Evolutionary conservation across 139 green algal species (phyloP), one percentile per base, ranked within the genome.

Genomic region (Asterochloris erici): DNA sequence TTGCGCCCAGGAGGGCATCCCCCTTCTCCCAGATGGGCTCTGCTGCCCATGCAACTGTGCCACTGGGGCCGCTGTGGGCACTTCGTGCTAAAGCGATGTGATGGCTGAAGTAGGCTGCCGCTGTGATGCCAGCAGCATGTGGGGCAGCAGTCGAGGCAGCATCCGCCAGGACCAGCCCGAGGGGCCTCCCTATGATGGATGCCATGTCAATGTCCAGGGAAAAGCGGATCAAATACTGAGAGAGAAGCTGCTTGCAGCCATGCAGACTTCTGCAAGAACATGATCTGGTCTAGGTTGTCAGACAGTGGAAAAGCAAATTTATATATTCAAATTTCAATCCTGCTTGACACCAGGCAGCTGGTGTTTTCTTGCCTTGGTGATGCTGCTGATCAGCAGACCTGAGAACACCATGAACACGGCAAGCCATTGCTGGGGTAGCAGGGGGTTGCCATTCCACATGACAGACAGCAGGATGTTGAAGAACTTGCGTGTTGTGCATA

Each of bases 401-500:
- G 86, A 80, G 74, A 99, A 99, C 29, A 99, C 96, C 71, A 99
- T 85, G 14, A 19, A 77, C 26, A 98, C 96, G 9, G 93, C 97
- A 17, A 81, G 79, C 97, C 97, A 99, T 85, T 99, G 97, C 84
- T 92, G 85, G 9, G 81, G 73, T 24, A 95, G 85, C 79, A 99
- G 83, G 9, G 91, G 88, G 83, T 95, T 98, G 81, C 87, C 89
- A 64, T 90, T 93, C 85, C 87, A 91, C 26, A 92, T 27, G 13
- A 92, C 88, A 24, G 88, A 95, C 24, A 97, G 84, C 83, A 99
- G 84, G 81, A 99, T 99, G 88, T 93, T 98, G 89, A 99, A 98
- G 87, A 99, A 99, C 91, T 99, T 99, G 75, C 97, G 90, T 19
- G 97, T 99, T 62, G 97, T 99, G 84, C 95, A 98, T 29, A 99